phyloP scores from a whole-genome alignment of 176 grass and related monocot species.

The Avena insularis region DNA sequence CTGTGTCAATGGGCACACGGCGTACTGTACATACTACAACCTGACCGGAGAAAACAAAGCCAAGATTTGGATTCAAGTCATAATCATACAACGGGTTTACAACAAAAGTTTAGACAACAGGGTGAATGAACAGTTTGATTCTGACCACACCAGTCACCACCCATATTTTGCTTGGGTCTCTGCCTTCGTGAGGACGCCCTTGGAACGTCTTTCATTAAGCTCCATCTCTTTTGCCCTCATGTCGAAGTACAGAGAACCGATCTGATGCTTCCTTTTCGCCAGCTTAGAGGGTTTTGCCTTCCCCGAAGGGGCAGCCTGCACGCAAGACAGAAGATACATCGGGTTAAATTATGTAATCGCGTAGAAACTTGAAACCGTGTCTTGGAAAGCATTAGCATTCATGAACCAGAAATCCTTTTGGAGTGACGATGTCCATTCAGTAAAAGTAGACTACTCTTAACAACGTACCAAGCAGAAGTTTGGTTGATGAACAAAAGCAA shows the following conservation, averaged over 20 bases:
- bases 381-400: neutral
- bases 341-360: neutral
- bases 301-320: conserved; percentile 64
- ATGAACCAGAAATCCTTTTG: neutral
- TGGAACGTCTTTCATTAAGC: conserved; percentile 78
- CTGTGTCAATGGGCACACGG: neutral
- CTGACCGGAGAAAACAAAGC: neutral
- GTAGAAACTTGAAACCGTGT: no score
- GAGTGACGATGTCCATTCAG: neutral
- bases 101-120: conserved; percentile 11
- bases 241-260: conserved; percentile 79
- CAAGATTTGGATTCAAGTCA: neutral
- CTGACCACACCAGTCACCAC: conserved; percentile 55
- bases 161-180: conserved; percentile 98
- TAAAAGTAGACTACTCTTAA: conserved; percentile 16
- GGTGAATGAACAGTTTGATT: neutral
- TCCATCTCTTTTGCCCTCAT: conserved; percentile 97
- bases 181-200: conserved; percentile 89
- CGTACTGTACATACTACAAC: neutral
- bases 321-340: conserved; percentile 36
- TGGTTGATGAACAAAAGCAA: neutral
- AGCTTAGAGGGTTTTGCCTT: conserved; percentile 92
- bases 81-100: conserved; percentile 8
- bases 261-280: conserved; percentile 97
- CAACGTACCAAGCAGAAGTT: neutral